Percentiles rank a stretch among this genome's conserved stretches.
Conservation (phyloP, 768 basidiomycete species). For the Hortiboletus flavorubellus region DNA sequence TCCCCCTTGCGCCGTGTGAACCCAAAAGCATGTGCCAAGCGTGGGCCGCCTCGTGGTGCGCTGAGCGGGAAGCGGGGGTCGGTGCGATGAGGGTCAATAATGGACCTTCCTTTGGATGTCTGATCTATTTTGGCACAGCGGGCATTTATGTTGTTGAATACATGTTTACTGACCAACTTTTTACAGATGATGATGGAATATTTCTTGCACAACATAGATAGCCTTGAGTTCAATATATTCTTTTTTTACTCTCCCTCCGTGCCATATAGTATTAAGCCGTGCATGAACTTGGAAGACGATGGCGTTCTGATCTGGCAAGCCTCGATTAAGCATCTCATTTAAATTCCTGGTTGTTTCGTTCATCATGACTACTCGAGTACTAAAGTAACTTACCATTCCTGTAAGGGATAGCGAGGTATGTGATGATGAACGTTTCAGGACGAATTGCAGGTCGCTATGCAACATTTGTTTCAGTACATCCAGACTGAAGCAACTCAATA, state of each 20-base stretch:
- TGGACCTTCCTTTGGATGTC: conserved; percentile 89
- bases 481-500: background rate
- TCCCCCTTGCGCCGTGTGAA: conserved; percentile 69
- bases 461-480: background rate
- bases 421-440: background rate
- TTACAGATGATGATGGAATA: background rate
- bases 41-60: conserved; percentile 70
- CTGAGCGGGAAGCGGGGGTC: conserved; percentile 72
- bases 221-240: background rate
- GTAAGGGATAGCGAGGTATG: background rate
- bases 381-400: background rate
- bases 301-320: too few species aligned
- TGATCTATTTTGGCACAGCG: conserved; percentile 45
- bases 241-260: background rate
- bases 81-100: conserved; percentile 62
- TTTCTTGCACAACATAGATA: background rate
- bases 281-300: too few species aligned
- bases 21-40: conserved; percentile 59
- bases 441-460: too few species aligned
- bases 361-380: too few species aligned
- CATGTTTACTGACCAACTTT: conserved; percentile 1
- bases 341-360: background rate
- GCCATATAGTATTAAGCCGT: background rate
- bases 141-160: background rate
- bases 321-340: background rate